These are phyloP conservation scores for Vachellia collinsii DNA, from an alignment of 306 rosid species.

Conservation along the genomic window DNA sequence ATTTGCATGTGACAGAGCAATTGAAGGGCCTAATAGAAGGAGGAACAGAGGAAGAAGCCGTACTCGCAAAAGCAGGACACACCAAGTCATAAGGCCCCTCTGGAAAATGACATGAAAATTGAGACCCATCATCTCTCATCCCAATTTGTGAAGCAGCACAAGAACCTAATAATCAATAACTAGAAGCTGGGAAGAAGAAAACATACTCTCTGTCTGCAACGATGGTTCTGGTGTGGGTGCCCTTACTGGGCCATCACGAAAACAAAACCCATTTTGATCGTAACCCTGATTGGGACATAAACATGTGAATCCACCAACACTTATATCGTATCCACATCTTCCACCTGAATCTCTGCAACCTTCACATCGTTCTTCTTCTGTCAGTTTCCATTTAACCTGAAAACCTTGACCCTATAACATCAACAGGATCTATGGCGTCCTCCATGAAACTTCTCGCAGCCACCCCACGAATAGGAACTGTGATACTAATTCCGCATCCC, in stretches of 20 bases:
- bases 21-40: not conserved
- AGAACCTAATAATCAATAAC: not conserved
- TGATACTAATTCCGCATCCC: conserved; percentile 31
- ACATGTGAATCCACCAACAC: conserved; percentile 29
- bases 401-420: conserved; percentile 42
- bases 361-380: conserved; percentile 9
- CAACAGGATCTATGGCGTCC: not conserved
- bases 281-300: conserved; percentile 29
- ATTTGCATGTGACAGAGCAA: not conserved
- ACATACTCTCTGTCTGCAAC: conserved; percentile 34
- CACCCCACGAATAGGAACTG: conserved; percentile 11
- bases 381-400: conserved; percentile 42
- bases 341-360: conserved; percentile 37
- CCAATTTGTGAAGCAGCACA: not conserved
- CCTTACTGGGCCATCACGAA: not conserved
- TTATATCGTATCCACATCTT: conserved; percentile 42
- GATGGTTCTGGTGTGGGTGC: not conserved
- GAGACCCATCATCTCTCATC: not conserved
- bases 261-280: conserved; percentile 12
- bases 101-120: not conserved
- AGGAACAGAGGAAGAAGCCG: not conserved
- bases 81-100: not conserved
- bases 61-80: not conserved
- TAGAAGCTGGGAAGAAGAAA: conserved; percentile 10
- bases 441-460: not conserved